Base-by-base conservation (phyloP, 164 flowering plant genomes). In the Macadamia integrifolia region DNA sequence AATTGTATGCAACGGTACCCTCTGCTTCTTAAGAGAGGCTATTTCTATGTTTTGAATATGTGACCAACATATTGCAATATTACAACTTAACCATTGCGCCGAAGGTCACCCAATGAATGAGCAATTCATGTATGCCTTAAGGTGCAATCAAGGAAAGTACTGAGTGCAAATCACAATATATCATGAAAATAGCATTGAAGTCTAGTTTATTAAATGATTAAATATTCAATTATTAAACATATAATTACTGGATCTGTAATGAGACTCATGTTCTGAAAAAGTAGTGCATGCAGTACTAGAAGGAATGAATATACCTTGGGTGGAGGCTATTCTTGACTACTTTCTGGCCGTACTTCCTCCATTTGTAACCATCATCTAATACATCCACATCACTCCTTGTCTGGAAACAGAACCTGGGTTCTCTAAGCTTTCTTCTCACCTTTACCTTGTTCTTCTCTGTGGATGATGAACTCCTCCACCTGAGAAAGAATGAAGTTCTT, bases 301-400 rank as follows among this genome's bases (percentile, higher is more conserved):
- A 23, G 23, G 40, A 35, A 35, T 2, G 3, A 35, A 35, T 35
- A 35, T 83, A 92, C 98, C 98, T 87, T 2, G 98, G 98, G 73
- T 92, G 94, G 67, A 87, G 96, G 82, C 94, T 90, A 60, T 90
- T 88, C 78, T 92, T 92, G 76, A 92, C 98, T 50, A 90, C 90
- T 72, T 92, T 90, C 75, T 92, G 96, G 32, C 96, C 98, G 71
- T 92, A 92, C 72, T 92, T 92, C 68, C 96, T 82, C 97, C 97
- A 92, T 79, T 88, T 89, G 76, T 91, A 91, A 40, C 94, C 97
- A 80, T 92, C 97, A 71, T 92, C 97, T 40, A 90, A 83, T 17
- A 90, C 94, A 81, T 92, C 98, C 0, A 88, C 78, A 52, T 92
- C 94, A 61, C 96, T 92, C 74, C 90, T 85, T 40, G 98, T 92